These are phyloP conservation scores for Exsudoporus frostii DNA, from an alignment of 768 basidiomycete genomes.

Conservation along the genomic window DNA sequence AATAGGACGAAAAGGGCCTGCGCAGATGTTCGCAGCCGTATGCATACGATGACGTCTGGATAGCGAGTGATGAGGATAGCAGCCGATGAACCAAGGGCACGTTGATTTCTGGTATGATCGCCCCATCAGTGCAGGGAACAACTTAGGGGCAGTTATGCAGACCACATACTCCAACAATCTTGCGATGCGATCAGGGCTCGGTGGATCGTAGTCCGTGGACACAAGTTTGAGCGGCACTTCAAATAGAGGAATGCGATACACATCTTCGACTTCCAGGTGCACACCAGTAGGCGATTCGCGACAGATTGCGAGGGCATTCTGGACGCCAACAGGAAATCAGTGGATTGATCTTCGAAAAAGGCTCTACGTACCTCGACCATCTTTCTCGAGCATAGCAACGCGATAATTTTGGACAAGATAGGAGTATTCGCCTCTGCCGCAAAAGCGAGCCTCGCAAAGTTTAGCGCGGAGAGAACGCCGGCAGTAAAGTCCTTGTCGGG, in stretches of 20 bases:
- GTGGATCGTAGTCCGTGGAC: constrained; percentile 34
- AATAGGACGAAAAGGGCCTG: constrained; percentile 52
- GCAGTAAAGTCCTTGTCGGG: constrained; percentile 32
- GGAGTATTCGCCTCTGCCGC: neutral
- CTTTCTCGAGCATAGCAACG: constrained; percentile 9
- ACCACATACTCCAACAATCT: constrained; percentile 18
- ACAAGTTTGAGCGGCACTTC: constrained; percentile 36
- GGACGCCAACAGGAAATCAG: neutral
- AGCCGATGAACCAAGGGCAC: constrained; percentile 17
- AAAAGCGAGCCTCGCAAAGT: constrained; percentile 52
- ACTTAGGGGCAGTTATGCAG: neutral
- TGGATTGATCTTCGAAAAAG: no score
- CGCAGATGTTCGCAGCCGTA: constrained; percentile 30
- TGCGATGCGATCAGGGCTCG: constrained; percentile 34
- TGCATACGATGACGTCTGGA: constrained; percentile 54
- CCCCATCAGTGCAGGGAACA: neutral
- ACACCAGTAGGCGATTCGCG: constrained; percentile 41
- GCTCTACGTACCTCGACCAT: constrained; percentile 17
- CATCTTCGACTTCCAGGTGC: constrained; percentile 52
- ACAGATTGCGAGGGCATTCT: constrained; percentile 55
- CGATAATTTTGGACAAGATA: constrained; percentile 11
- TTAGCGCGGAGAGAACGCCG: constrained; percentile 56
- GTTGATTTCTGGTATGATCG: constrained; percentile 25
- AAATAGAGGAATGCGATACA: constrained; percentile 47
- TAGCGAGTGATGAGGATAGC: constrained; percentile 53